Evolutionary conservation across 805 yeast species (phyloP).

Genomic region (Lipomyces japonicus): DNA sequence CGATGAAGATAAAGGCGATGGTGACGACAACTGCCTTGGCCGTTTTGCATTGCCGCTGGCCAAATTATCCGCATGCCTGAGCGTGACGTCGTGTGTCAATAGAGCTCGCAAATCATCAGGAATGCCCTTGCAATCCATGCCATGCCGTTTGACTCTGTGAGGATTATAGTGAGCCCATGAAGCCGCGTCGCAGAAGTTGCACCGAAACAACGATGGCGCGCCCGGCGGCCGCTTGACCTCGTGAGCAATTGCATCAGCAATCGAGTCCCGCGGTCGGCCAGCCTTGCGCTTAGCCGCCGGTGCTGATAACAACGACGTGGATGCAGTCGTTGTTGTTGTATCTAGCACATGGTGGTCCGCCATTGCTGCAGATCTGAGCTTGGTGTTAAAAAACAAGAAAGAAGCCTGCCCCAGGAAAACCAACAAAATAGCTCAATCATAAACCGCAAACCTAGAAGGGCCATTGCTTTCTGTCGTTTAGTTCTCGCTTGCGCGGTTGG

Average conservation of each 20-base stretch:
- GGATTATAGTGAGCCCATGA: conserved; percentile 29
- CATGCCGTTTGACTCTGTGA: conserved; percentile 27
- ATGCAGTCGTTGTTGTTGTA: conserved; percentile 5
- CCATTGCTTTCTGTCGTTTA: no score
- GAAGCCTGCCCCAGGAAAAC: no score
- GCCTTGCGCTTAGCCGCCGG: conserved; percentile 23
- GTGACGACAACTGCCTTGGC: conserved; percentile 13
- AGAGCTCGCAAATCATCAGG: conserved; percentile 20
- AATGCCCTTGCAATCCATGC: conserved; percentile 28
- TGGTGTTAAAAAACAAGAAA: no score
- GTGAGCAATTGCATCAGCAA: conserved; percentile 28
- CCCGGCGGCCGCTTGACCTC: conserved; percentile 23
- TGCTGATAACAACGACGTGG: not conserved
- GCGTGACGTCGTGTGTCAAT: conserved; percentile 18
- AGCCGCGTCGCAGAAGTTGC: conserved; percentile 28
- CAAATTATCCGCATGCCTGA: conserved; percentile 8
- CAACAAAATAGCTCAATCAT: no score
- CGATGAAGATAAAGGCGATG: conserved; percentile 5
- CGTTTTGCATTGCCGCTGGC: conserved; percentile 5
- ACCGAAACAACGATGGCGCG: conserved; percentile 21
- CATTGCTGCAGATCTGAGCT: not conserved
- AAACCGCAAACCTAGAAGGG: no score
- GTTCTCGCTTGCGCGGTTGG: no score
- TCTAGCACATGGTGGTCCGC: no score
- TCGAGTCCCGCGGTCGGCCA: conserved; percentile 29